Evolutionary conservation across 352 stramenopile genomes (phyloP), one percentile per base, ranked within the genome.

Genomic region (Phytopythium boreale): DNA sequence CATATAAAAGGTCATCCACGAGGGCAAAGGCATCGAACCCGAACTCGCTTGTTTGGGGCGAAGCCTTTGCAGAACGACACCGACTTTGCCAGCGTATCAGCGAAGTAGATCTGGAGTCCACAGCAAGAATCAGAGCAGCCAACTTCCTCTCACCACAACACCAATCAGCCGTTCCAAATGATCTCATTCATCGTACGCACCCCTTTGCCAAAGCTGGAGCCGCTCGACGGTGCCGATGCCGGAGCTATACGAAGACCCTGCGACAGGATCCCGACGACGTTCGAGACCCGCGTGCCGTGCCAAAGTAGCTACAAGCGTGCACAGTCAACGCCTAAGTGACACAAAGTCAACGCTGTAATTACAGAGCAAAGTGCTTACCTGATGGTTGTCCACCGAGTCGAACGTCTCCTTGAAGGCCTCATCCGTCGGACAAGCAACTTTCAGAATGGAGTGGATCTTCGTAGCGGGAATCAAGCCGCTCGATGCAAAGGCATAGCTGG

Each of bases 141-240:
- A 50, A 50, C 43, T 34, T 0, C 26, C 0, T 31, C 5, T 11
- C 47, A 22, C 31, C 19, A 41, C 15, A 44, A 15, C 17, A 36
- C 27, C 27, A 24, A 59, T 19, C 17, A 19, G 19, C 8, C 14
- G 34, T 3, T 39, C 1, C 10, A 39, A 14, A 1, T 7, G 10
- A 3, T 7, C 49, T 12, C 15, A 8, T 9, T 36, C 5, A 11
- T 44, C 26, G 29, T 36, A 11, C 71, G 20, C 74, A 84, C 73
- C 41, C 84, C 87, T 69, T 89, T 92, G 49, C 84, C 87, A 52
- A 90, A 92, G 39, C 71, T 72, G 63, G 87, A 90, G 44, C 84
- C 87, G n/a, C 78, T 84, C 19, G 66, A 66, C 0, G 80, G 81
- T 8, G 79, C 82, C 58, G 91, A 82, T 2, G 82, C 80, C 2